phyloP scores from a whole-genome alignment of 805 yeast genomes.

The Candida rishiriensis region DNA sequence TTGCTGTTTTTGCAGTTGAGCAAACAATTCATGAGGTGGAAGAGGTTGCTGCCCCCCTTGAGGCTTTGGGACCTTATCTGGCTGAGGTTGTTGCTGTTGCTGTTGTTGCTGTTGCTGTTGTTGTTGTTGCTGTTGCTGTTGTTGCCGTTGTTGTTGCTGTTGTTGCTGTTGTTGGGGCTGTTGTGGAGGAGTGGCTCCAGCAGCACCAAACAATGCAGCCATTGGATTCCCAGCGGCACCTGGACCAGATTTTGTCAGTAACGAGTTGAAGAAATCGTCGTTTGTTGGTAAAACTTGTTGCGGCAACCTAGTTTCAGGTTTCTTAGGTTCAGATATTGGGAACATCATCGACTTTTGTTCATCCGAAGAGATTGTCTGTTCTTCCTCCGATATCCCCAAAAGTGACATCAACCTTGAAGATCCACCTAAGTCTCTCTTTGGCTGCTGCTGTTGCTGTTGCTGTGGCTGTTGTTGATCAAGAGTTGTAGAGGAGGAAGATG shows the following conservation, averaged over 20 bases:
- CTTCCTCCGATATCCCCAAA: conserved; percentile 4
- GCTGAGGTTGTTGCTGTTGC: conserved; percentile 1
- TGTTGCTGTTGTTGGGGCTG: conserved; percentile 6
- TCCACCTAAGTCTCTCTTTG: conserved; percentile 39
- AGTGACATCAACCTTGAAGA: conserved; percentile 35
- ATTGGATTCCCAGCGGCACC: neutral
- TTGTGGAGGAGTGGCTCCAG: neutral
- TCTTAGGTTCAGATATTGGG: neutral
- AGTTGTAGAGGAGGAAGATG: neutral
- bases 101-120: conserved; percentile 3
- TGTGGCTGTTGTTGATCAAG: conserved; percentile 7
- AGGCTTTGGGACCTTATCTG: neutral
- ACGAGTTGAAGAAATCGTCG: conserved; percentile 44
- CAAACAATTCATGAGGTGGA: conserved; percentile 11
- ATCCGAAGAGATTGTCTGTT: conserved; percentile 1
- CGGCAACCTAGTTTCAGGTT: neutral
- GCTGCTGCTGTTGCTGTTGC: neutral
- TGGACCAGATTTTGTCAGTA: conserved; percentile 32
- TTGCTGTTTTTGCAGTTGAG: conserved; percentile 12
- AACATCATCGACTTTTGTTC: neutral
- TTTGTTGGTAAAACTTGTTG: conserved; percentile 4
- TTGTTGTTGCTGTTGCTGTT: conserved; percentile 3
- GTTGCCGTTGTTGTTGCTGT: conserved; percentile 6
- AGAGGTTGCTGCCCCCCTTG: conserved; percentile 2
- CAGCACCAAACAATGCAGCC: neutral